A percentile compares a stretch with the other conserved stretches of the same genome.
phyloP scores from a whole-genome alignment of 257 asterid genomes.

The Leonotis leonurus region DNA sequence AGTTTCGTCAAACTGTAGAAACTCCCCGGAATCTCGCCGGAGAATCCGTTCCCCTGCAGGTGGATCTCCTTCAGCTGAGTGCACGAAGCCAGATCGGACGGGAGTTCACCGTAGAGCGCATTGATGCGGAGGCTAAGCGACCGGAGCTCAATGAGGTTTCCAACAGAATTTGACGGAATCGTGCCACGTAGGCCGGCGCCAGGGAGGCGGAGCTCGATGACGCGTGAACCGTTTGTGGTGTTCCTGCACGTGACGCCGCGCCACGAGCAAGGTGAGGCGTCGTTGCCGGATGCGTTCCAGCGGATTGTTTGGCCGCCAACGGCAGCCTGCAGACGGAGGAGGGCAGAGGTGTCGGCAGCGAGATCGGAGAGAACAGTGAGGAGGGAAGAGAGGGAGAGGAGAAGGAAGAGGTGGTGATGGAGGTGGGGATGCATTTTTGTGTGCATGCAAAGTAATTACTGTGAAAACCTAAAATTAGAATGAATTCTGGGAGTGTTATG shows the following conservation, averaged over 20 bases:
- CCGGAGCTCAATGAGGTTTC: constrained; percentile 39
- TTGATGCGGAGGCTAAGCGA: constrained; percentile 57
- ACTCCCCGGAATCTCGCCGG: constrained; percentile 43
- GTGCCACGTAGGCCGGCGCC: constrained; percentile 38
- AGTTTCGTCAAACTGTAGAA: constrained; percentile 39
- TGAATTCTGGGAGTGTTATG: background rate
- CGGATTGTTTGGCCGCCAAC: constrained; percentile 42
- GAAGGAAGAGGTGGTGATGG: constrained; percentile 5
- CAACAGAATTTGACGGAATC: constrained; percentile 34
- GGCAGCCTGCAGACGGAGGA: constrained; percentile 32
- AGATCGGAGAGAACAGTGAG: constrained; percentile 24
- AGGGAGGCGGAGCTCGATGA: constrained; percentile 44
- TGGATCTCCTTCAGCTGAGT: constrained; percentile 27
- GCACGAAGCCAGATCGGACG: constrained; percentile 46
- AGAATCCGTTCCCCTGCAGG: constrained; percentile 39
- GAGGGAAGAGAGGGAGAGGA: constrained; percentile 17
- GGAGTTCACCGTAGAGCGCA: constrained; percentile 45
- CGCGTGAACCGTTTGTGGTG: constrained; percentile 30
- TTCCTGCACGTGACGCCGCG: constrained; percentile 36
- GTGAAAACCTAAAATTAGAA: background rate
- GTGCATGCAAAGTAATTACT: too few relatives aligned
- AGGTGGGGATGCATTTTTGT: constrained; percentile 1
- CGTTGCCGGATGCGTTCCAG: constrained; percentile 37
- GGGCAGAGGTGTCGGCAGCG: constrained; percentile 41
- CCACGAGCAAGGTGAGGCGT: constrained; percentile 44